phyloP scores from a whole-genome alignment of 306 rosid species.

The Hippophae rhamnoides region DNA sequence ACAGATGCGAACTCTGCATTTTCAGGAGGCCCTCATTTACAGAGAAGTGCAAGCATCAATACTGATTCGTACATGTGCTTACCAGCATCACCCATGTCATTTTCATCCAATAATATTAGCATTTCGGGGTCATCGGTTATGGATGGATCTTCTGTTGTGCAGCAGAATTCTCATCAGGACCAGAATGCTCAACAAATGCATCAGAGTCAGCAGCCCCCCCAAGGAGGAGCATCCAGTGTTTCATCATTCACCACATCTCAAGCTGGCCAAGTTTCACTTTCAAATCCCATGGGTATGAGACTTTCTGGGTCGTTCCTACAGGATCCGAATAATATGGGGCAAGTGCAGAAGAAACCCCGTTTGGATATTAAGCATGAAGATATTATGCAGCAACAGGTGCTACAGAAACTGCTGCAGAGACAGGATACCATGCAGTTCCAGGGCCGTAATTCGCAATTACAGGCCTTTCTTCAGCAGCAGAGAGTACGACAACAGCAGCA shows the following conservation, averaged over 20 bases:
- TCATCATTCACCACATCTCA: conserved; percentile 54
- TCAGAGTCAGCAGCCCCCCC: conserved; percentile 54
- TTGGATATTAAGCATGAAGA: conserved; percentile 83
- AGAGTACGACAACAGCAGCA: conserved; percentile 57
- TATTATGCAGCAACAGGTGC: conserved; percentile 60
- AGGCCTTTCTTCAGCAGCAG: conserved; percentile 77
- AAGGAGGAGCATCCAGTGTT: conserved; percentile 67
- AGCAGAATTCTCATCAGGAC: conserved; percentile 77
- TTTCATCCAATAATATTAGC: conserved; percentile 87
- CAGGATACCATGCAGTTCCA: conserved; percentile 74
- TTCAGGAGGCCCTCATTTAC: conserved; percentile 92
- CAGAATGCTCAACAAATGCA: conserved; percentile 68
- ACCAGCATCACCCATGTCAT: conserved; percentile 93
- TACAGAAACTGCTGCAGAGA: conserved; percentile 80
- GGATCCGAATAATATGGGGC: conserved; percentile 61
- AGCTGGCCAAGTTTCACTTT: conserved; percentile 41
- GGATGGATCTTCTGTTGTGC: conserved; percentile 84
- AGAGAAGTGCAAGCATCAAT: conserved; percentile 94
- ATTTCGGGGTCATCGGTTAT: conserved; percentile 81
- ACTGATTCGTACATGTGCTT: conserved; percentile 72
- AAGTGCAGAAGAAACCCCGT: conserved; percentile 65
- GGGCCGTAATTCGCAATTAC: conserved; percentile 64
- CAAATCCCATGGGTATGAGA: conserved; percentile 52
- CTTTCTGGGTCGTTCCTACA: conserved; percentile 57
- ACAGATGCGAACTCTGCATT: conserved; percentile 96